phyloP scores from a whole-genome alignment of 2,329 filamentous ascomycete species.

The Pseudogymnoascus sp. region DNA sequence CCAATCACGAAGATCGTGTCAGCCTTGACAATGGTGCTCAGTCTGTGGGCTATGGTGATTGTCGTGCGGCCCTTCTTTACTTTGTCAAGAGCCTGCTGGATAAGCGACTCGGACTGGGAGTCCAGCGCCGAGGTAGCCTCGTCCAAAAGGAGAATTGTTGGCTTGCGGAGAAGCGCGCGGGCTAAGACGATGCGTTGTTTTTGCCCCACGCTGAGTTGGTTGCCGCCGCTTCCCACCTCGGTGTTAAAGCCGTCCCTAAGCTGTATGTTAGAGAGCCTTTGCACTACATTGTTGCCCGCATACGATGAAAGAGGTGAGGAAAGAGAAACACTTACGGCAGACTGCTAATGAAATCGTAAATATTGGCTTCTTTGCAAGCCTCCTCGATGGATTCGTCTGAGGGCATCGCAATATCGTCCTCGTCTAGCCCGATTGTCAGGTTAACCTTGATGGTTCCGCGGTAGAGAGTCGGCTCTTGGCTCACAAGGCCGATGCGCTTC shows the following conservation, averaged over 20 bases:
- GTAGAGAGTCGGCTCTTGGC: slow-evolving; percentile 52
- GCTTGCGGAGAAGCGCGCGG: slow-evolving; percentile 64
- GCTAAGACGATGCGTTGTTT: slow-evolving; percentile 77
- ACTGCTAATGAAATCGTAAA: slow-evolving; percentile 60
- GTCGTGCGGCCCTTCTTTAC: background rate
- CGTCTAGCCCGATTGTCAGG: slow-evolving; percentile 47
- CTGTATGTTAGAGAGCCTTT: too few relatives aligned
- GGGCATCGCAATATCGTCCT: too few relatives aligned
- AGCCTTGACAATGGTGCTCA: slow-evolving; percentile 92
- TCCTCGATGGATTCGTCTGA: background rate
- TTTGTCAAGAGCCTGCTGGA: background rate
- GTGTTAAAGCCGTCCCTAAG: too few relatives aligned
- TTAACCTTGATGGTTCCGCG: slow-evolving; percentile 51
- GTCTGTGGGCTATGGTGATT: slow-evolving; percentile 66
- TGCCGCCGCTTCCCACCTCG: slow-evolving; percentile 41
- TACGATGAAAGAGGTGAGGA: slow-evolving; percentile 53
- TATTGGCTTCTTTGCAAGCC: background rate
- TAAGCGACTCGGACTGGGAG: slow-evolving; percentile 45
- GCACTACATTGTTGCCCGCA: slow-evolving; percentile 55
- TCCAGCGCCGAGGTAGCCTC: slow-evolving; percentile 83
- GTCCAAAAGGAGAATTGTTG: slow-evolving; percentile 71
- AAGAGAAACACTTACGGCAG: slow-evolving; percentile 50
- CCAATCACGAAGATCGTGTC: slow-evolving; percentile 91
- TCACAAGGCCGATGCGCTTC: slow-evolving; percentile 47
- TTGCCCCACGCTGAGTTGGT: slow-evolving; percentile 72